Percentiles rank a stretch among this genome's conserved stretches.
These are phyloP conservation scores for Nissolia schottii DNA, from an alignment of 306 rosid species.

Conservation along the genomic window DNA sequence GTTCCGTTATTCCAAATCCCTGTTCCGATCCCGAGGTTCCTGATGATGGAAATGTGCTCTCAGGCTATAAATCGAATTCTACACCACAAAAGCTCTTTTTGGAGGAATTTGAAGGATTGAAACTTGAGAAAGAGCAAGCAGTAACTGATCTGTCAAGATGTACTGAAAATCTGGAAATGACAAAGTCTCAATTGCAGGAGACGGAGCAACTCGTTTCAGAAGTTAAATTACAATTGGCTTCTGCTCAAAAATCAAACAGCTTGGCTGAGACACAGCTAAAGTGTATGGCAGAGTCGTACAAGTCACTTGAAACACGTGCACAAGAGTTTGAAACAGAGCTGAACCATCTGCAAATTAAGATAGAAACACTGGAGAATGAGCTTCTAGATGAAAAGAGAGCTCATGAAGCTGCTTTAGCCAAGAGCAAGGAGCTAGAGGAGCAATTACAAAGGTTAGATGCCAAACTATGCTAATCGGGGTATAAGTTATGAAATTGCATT, in stretches of 20 bases:
- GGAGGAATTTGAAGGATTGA: conserved; percentile 67
- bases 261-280: conserved; percentile 92
- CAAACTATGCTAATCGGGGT: not conserved
- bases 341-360: conserved; percentile 51
- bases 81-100: conserved; percentile 41
- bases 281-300: conserved; percentile 97
- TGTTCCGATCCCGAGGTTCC: conserved; percentile 79
- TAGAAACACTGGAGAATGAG: conserved; percentile 62
- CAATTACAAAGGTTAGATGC: conserved; percentile 66
- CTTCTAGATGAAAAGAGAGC: conserved; percentile 74
- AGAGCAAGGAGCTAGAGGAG: conserved; percentile 72
- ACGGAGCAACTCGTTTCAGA: conserved; percentile 88
- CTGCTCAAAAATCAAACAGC: conserved; percentile 75
- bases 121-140: conserved; percentile 61
- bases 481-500: conserved; percentile 4
- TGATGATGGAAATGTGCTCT: conserved; percentile 70
- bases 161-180: conserved; percentile 64
- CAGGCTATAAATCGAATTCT: conserved; percentile 39
- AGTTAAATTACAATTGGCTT: conserved; percentile 69
- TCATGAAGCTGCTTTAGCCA: conserved; percentile 61
- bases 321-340: conserved; percentile 69
- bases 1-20: conserved; percentile 45
- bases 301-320: conserved; percentile 80
- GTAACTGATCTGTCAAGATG: conserved; percentile 58
- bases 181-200: conserved; percentile 69